Conservation (phyloP, 2,329 filamentous ascomycete species). For the Exophiala spinifera region DNA sequence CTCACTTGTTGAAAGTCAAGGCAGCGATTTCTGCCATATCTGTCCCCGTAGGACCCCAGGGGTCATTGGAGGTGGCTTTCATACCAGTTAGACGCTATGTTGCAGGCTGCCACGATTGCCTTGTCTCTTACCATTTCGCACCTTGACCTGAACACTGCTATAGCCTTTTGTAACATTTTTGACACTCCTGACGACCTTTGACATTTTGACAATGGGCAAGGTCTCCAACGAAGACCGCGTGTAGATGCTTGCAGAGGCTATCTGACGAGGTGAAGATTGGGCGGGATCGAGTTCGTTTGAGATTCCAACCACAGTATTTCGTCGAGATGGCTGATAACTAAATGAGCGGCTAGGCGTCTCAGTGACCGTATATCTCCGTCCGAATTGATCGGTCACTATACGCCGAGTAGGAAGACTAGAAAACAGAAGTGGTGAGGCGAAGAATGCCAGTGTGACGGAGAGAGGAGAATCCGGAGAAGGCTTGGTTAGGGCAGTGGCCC, state of each 20-base stretch:
- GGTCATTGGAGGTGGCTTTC: constrained; percentile 93
- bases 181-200: constrained; percentile 92
- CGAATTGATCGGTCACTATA: constrained; percentile 25
- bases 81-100: not conserved
- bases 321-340: constrained; percentile 18
- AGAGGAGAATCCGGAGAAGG: constrained; percentile 11
- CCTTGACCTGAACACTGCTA: constrained; percentile 93
- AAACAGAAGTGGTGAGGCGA: constrained; percentile 27
- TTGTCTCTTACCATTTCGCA: constrained; percentile 77
- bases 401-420: constrained; percentile 21
- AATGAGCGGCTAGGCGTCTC: constrained; percentile 26
- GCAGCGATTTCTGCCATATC: constrained; percentile 99
- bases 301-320: constrained; percentile 22
- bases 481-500: constrained; percentile 10
- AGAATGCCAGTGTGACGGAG: constrained; percentile 26
- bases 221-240: constrained; percentile 22
- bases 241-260: constrained; percentile 16
- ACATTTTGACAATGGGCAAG: constrained; percentile 58
- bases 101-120: not conserved
- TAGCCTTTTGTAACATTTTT: constrained; percentile 99
- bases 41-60: constrained; percentile 95
- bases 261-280: constrained; percentile 11
- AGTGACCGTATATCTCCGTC: constrained; percentile 25
- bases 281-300: constrained; percentile 17
- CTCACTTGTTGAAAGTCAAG: constrained; percentile 93